These are phyloP conservation scores for Fusarium floridanum DNA, from an alignment of 2,329 filamentous ascomycete species.

Conservation along the genomic window DNA sequence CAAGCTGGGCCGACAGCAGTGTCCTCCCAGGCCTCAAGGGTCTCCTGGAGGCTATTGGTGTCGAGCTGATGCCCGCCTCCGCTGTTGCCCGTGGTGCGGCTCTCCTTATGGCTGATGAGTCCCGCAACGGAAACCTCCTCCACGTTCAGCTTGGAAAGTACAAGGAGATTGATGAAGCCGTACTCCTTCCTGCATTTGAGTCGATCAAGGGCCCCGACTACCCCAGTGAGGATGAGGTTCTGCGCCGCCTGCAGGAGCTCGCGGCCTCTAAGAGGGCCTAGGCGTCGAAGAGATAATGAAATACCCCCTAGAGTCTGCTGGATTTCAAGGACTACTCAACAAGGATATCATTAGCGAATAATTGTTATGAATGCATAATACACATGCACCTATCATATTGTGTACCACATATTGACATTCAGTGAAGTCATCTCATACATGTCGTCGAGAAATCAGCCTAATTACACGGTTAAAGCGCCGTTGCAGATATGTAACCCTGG, in stretches of 20 bases:
- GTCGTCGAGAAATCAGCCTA: neutral
- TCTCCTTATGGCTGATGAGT: constrained; percentile 62
- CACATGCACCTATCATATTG: neutral
- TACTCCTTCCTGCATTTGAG: constrained; percentile 52
- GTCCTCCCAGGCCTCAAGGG: constrained; percentile 57
- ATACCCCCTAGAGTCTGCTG: neutral
- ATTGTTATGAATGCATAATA: neutral
- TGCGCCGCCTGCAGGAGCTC: constrained; percentile 36
- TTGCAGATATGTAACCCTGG: neutral
- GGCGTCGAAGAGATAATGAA: neutral
- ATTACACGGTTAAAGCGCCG: neutral
- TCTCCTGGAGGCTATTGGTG: constrained; percentile 54
- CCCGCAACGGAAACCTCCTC: constrained; percentile 65
- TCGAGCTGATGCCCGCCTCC: constrained; percentile 58
- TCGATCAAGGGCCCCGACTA: constrained; percentile 50
- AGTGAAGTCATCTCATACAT: neutral
- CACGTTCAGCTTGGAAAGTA: constrained; percentile 63
- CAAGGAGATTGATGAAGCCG: constrained; percentile 65
- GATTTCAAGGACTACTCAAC: neutral
- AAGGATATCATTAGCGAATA: neutral
- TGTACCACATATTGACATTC: neutral
- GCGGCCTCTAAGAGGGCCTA: neutral
- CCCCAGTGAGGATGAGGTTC: constrained; percentile 53
- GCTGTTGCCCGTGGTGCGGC: constrained; percentile 63
- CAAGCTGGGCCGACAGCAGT: constrained; percentile 66